A percentile compares a stretch with the other conserved stretches of the same genome.
phyloP scores from a whole-genome alignment of 257 asterid species.

The Ballota nigra region DNA sequence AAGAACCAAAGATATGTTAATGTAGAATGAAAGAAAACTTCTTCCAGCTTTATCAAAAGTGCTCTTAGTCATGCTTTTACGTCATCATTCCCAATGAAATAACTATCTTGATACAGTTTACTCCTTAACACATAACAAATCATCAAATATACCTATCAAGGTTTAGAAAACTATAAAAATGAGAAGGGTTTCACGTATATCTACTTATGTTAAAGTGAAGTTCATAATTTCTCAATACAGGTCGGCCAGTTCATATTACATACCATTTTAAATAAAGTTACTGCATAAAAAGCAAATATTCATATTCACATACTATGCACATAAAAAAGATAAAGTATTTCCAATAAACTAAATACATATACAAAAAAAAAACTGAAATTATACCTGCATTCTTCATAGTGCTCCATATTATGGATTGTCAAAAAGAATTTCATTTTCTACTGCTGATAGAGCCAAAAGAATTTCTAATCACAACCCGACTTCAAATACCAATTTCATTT shows the following conservation, averaged over 20 bases:
- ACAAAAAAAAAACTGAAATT: slow-evolving; percentile 1
- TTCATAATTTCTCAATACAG: neutral
- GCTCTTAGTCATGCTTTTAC: too few species aligned
- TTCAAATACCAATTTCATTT: too few species aligned
- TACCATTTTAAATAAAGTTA: slow-evolving; percentile 1
- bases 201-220: neutral
- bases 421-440: too few species aligned
- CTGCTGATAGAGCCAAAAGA: too few species aligned
- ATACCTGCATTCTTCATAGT: slow-evolving; percentile 92
- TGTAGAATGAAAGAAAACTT: neutral
- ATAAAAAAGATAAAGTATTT: neutral
- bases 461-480: too few species aligned
- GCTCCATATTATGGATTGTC: slow-evolving; percentile 96
- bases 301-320: slow-evolving; percentile 8
- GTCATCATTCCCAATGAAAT: neutral
- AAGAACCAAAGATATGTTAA: slow-evolving; percentile 29
- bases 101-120: neutral
- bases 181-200: neutral
- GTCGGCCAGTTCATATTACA: neutral
- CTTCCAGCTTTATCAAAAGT: neutral
- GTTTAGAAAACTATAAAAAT: too few species aligned
- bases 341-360: neutral
- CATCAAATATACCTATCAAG: neutral
- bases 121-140: neutral
- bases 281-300: slow-evolving; percentile 2